Conservation (phyloP, 2,329 filamentous ascomycete genomes). For the Phoma sp. region DNA sequence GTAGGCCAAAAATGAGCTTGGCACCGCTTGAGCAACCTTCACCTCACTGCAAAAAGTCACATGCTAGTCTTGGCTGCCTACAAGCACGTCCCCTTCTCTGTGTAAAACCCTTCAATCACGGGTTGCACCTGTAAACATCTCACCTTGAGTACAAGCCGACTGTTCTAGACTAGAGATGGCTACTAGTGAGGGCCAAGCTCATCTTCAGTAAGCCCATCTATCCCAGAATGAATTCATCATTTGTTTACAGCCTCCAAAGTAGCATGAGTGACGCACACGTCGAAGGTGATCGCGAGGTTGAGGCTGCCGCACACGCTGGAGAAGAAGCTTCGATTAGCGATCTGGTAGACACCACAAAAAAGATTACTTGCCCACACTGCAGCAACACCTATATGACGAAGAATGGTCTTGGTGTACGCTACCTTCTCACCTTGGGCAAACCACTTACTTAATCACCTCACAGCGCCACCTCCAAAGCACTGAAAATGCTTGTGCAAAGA, state of each 20-base stretch:
- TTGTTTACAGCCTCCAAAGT: not conserved
- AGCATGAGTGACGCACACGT: not conserved
- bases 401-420: conserved; percentile 2
- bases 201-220: not conserved
- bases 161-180: not conserved
- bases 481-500: not conserved
- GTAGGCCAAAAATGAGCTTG: not conserved
- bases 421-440: not conserved
- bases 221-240: not conserved
- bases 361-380: not conserved
- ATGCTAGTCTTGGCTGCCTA: not conserved
- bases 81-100: not conserved
- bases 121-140: not conserved
- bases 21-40: not conserved
- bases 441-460: not conserved
- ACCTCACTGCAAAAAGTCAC: conserved; percentile 6
- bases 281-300: not conserved
- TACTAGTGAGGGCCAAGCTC: not conserved
- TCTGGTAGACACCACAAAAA: not conserved
- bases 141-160: not conserved
- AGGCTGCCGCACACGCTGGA: not conserved
- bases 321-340: not conserved
- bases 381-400: not conserved
- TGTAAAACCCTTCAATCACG: not conserved
- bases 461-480: conserved; percentile 4